A percentile compares a stretch with the other conserved stretches of the same genome.
Conservation (phyloP, 2,329 filamentous ascomycete species). For the Pezicula rhizophila region DNA sequence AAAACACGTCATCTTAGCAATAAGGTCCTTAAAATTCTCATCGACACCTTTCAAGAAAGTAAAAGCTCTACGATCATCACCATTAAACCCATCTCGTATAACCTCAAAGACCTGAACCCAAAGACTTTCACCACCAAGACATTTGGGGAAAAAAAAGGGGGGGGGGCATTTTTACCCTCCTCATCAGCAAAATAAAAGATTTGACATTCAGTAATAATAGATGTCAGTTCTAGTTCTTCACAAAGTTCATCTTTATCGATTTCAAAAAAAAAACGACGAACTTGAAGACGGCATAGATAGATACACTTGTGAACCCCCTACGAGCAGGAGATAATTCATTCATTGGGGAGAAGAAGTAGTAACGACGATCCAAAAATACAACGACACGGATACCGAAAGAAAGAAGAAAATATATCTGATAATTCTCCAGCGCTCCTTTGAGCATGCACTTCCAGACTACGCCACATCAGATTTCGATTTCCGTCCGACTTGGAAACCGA, state of each 20-base stretch:
- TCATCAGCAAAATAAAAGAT: slow-evolving; percentile 41
- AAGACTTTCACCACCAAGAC: slow-evolving; percentile 34
- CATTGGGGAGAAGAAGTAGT: background rate
- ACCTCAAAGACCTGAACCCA: slow-evolving; percentile 33
- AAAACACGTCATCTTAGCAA: slow-evolving; percentile 32
- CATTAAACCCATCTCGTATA: slow-evolving; percentile 33
- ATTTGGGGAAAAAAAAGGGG: slow-evolving; percentile 35
- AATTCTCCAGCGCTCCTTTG: slow-evolving; percentile 31
- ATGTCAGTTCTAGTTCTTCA: background rate
- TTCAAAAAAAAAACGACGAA: slow-evolving; percentile 37
- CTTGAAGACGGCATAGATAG: slow-evolving; percentile 37
- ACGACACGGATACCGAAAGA: slow-evolving; percentile 37
- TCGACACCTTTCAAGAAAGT: slow-evolving; percentile 34
- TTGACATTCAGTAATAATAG: slow-evolving; percentile 35
- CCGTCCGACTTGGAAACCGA: slow-evolving; percentile 32
- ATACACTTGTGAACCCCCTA: slow-evolving; percentile 28
- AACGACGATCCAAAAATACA: slow-evolving; percentile 23
- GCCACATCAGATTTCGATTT: slow-evolving; percentile 40
- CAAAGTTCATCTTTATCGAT: slow-evolving; percentile 11
- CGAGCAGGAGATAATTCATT: no score
- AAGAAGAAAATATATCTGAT: slow-evolving; percentile 40
- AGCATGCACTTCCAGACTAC: slow-evolving; percentile 39
- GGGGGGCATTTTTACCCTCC: slow-evolving; percentile 33
- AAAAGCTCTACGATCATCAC: slow-evolving; percentile 36
- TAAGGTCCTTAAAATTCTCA: slow-evolving; percentile 32